Conservation (phyloP, 805 yeast species). For the Kodamaea nitidulidarum region DNA sequence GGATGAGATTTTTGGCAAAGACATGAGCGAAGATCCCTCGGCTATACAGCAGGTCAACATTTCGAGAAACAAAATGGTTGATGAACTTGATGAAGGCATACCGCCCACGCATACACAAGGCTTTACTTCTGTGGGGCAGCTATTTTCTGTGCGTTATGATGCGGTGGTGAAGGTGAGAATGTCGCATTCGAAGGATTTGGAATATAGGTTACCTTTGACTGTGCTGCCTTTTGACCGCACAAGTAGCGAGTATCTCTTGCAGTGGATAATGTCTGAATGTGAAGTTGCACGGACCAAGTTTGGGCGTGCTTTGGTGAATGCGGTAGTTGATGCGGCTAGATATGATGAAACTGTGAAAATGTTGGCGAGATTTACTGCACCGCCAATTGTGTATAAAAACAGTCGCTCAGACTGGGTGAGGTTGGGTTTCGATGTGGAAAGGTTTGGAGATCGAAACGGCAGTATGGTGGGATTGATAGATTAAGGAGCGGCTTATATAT, state of each 20-base stretch:
- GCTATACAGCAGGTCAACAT: constrained; percentile 17
- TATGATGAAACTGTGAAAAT: constrained; percentile 20
- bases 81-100: constrained; percentile 35
- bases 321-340: constrained; percentile 15
- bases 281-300: constrained; percentile 37
- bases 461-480: constrained; percentile 23
- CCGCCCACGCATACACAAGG: constrained; percentile 46
- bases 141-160: constrained; percentile 52
- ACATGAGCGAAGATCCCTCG: not conserved
- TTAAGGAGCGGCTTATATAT: constrained; percentile 7
- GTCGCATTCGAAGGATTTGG: constrained; percentile 47
- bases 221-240: constrained; percentile 50
- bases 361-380: constrained; percentile 20
- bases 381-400: constrained; percentile 27
- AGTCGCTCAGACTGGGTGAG: constrained; percentile 35
- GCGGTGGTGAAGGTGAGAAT: constrained; percentile 47
- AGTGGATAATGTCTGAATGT: constrained; percentile 52
- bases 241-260: constrained; percentile 46
- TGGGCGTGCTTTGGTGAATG: constrained; percentile 28
- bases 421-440: constrained; percentile 36
- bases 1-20: not conserved
- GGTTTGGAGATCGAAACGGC: constrained; percentile 18
- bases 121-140: constrained; percentile 48
- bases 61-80: constrained; percentile 18
- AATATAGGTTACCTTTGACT: constrained; percentile 47